Conservation (phyloP, 352 stramenopile genomes). For the Phytophthora podocarpi region DNA sequence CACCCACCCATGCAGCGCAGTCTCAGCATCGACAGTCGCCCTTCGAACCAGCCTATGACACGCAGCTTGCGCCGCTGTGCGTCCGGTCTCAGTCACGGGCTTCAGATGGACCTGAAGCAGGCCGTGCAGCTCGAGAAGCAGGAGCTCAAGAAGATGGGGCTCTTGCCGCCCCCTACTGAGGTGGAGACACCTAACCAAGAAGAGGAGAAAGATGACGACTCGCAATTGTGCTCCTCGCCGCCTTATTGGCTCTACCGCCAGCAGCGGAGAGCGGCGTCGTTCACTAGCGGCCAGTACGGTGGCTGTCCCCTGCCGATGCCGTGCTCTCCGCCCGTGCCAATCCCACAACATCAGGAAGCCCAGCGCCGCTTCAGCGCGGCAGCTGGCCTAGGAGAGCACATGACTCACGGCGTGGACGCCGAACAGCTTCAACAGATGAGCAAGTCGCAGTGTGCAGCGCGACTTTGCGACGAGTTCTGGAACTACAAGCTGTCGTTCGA, state of each 20-base stretch:
- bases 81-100: slow-evolving; percentile 27
- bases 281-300: slow-evolving; percentile 22
- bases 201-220: slow-evolving; percentile 5
- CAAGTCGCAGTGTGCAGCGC: slow-evolving; percentile 51
- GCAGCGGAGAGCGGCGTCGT: slow-evolving; percentile 38
- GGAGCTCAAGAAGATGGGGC: slow-evolving; percentile 30
- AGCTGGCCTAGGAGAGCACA: slow-evolving; percentile 12
- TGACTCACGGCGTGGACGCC: slow-evolving; percentile 14
- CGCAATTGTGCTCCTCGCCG: not conserved
- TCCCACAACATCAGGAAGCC: slow-evolving; percentile 41
- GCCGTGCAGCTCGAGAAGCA: slow-evolving; percentile 40
- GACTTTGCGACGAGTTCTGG: slow-evolving; percentile 71
- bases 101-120: slow-evolving; percentile 38
- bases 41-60: not conserved
- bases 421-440: slow-evolving; percentile 18
- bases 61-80: not conserved
- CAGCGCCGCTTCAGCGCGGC: slow-evolving; percentile 40
- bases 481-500: slow-evolving; percentile 80
- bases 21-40: slow-evolving; percentile 14
- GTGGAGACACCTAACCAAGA: slow-evolving; percentile 6
- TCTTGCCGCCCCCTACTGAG: not conserved
- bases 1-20: slow-evolving; percentile 25
- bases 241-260: slow-evolving; percentile 30
- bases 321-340: slow-evolving; percentile 60
- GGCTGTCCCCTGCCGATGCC: slow-evolving; percentile 15